Conservation (phyloP, 2,329 filamentous ascomycete species). For the Colletotrichum brevisporum region DNA sequence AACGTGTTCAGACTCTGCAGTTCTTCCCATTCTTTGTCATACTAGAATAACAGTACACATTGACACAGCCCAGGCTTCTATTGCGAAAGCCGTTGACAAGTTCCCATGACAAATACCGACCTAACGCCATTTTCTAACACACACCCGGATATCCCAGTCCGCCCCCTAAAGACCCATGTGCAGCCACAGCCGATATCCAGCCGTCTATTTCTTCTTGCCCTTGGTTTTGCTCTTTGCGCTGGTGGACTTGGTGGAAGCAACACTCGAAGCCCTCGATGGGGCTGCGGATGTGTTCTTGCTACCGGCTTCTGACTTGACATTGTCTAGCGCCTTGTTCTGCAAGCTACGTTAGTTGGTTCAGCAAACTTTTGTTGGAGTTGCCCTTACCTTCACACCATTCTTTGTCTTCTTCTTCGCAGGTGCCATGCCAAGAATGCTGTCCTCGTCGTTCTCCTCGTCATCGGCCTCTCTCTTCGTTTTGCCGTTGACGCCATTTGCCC, state of each 20-base stretch:
- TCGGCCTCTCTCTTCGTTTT: conserved; percentile 81
- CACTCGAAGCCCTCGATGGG: conserved; percentile 89
- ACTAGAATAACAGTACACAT: not conserved
- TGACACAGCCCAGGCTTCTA: conserved; percentile 16
- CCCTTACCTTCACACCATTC: conserved; percentile 85
- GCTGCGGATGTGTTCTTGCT: conserved; percentile 83
- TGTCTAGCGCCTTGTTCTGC: conserved; percentile 94
- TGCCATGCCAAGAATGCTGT: conserved; percentile 82
- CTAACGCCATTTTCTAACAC: conserved; percentile 31
- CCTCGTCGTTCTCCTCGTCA: conserved; percentile 88
- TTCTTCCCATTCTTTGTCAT: conserved; percentile 18
- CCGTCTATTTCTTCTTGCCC: conserved; percentile 66
- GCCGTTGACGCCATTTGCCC: conserved; percentile 73
- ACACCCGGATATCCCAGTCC: conserved; percentile 20
- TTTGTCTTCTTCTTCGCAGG: conserved; percentile 97
- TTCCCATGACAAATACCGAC: conserved; percentile 16
- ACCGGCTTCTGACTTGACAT: conserved; percentile 78
- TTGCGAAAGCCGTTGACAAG: conserved; percentile 18
- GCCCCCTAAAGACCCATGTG: conserved; percentile 17
- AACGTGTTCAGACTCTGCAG: not conserved
- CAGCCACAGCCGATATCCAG: conserved; percentile 14
- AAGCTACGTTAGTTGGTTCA: conserved; percentile 18
- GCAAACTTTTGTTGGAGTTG: conserved; percentile 25
- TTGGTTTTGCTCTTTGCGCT: conserved; percentile 59
- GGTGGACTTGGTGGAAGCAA: conserved; percentile 79